Evolutionary conservation across 2,329 filamentous ascomycete genomes (phyloP).

Genomic region (Echinosphaeria canescens): DNA sequence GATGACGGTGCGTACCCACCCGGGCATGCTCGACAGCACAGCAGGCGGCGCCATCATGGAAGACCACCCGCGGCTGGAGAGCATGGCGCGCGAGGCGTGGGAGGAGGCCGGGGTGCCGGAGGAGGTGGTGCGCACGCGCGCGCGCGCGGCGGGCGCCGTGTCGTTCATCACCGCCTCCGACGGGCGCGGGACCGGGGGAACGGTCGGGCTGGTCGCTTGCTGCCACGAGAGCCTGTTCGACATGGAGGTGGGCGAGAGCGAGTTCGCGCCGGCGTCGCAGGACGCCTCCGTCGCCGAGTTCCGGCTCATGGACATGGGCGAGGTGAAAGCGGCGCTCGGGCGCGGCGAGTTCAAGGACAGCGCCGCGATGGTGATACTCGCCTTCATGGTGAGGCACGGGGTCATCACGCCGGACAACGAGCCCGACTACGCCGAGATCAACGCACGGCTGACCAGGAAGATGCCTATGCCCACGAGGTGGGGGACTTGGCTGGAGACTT

Average conservation of each 20-base stretch:
- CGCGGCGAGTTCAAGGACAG: conserved; percentile 69
- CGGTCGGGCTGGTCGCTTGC: too few species aligned
- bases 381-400: conserved; percentile 65
- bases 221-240: too few species aligned
- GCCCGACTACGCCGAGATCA: conserved; percentile 48
- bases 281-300: conserved; percentile 60
- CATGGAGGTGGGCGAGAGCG: conserved; percentile 29
- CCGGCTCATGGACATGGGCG: conserved; percentile 35
- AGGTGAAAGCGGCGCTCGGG: conserved; percentile 38
- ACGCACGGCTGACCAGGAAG: conserved; percentile 17
- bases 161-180: too few species aligned
- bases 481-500: too few species aligned
- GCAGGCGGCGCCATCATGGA: conserved; percentile 50
- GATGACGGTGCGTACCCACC: conserved; percentile 43
- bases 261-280: conserved; percentile 33
- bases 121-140: conserved; percentile 28
- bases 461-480: too few species aligned
- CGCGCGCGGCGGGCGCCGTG: conserved; percentile 33
- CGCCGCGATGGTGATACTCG: conserved; percentile 54
- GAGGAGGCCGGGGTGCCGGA: conserved; percentile 50
- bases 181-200: too few species aligned
- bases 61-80: conserved; percentile 39
- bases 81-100: conserved; percentile 41
- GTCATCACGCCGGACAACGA: conserved; percentile 54
- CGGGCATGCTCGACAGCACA: conserved; percentile 50